Conservation (phyloP, 352 stramenopile genomes). For the Phytophthora ramorum region DNA sequence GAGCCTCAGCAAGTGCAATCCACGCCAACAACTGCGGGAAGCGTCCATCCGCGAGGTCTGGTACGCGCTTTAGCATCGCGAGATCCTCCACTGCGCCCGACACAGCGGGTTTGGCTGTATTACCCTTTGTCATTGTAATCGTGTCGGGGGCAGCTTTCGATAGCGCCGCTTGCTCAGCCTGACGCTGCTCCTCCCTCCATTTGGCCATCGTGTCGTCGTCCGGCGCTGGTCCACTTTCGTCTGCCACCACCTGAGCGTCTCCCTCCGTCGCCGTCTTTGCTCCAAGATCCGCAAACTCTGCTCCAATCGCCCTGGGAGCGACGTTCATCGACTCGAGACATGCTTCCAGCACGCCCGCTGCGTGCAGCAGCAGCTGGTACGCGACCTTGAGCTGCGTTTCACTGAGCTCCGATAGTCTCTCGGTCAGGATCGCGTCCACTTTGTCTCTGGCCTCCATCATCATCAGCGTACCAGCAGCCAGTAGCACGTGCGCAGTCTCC, state of each 20-base stretch:
- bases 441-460: slow-evolving; percentile 52
- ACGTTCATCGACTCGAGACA: slow-evolving; percentile 54
- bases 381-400: slow-evolving; percentile 75
- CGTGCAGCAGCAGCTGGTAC: slow-evolving; percentile 71
- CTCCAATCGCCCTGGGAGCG: slow-evolving; percentile 39
- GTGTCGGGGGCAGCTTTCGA: slow-evolving; percentile 2
- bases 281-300: slow-evolving; percentile 41
- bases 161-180: slow-evolving; percentile 12
- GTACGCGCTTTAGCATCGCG: slow-evolving; percentile 49
- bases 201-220: slow-evolving; percentile 57
- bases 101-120: background rate
- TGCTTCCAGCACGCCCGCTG: slow-evolving; percentile 57
- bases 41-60: slow-evolving; percentile 58
- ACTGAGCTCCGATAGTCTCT: slow-evolving; percentile 51
- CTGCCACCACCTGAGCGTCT: background rate
- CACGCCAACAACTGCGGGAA: slow-evolving; percentile 61
- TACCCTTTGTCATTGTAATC: background rate
- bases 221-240: slow-evolving; percentile 4
- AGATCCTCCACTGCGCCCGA: slow-evolving; percentile 33
- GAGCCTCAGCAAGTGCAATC: slow-evolving; percentile 66
- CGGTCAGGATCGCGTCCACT: slow-evolving; percentile 48
- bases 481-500: slow-evolving; percentile 60
- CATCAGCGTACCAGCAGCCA: slow-evolving; percentile 53
- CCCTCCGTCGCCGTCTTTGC: slow-evolving; percentile 12
- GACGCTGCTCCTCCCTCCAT: slow-evolving; percentile 64